Base-by-base conservation (phyloP, 805 yeast genomes). In the Pichia thaimueangensis region DNA sequence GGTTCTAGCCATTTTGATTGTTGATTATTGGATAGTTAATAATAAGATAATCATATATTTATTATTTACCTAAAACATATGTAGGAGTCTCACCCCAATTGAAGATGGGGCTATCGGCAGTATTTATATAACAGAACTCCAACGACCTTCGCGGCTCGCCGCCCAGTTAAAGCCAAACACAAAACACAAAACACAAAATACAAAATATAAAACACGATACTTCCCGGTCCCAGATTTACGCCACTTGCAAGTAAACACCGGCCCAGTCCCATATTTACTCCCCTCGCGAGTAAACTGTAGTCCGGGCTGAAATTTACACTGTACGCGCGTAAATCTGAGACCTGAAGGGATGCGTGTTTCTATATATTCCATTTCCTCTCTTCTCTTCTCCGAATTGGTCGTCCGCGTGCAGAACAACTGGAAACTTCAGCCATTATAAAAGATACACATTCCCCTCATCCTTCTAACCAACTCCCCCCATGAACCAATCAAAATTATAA, bases 1-100 rank as follows among this genome's bases (percentile, higher is more conserved):
- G 51, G 94, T 85, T 84, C 93, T 85, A 62, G 94, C 94, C 94
- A 85, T 85, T 63, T 52, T 42, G 32, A 9, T 30, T 19, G 17
- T 29, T 44, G n/a, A n/a, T n/a, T n/a, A 45, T 39, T 41, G 31
- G 23, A 29, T 21, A 27, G 39, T 30, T 34, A 33, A 10, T 6
- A 16, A 27, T 11, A 20, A 35, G 29, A 6, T 12, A 29, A n/a
- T n/a, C n/a, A 17, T 6, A n/a, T n/a, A n/a, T 23, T 23, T 23
- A 23, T 23, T 23, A 23, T 23, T 11, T 2, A 23, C 8, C 3
- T 3, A 23, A 9, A 3, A 11, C 11, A 23, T 9, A 2, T 23
- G 2, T 23, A 2, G 11, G 25, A 23, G 11, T 23, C 11, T 9
- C 11, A 23, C 11, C 11, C 8, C 11, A 23, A 23, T 32, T 31